Evolutionary conservation across 768 basidiomycete species (phyloP).

Genomic region (Baorangia bicolor): DNA sequence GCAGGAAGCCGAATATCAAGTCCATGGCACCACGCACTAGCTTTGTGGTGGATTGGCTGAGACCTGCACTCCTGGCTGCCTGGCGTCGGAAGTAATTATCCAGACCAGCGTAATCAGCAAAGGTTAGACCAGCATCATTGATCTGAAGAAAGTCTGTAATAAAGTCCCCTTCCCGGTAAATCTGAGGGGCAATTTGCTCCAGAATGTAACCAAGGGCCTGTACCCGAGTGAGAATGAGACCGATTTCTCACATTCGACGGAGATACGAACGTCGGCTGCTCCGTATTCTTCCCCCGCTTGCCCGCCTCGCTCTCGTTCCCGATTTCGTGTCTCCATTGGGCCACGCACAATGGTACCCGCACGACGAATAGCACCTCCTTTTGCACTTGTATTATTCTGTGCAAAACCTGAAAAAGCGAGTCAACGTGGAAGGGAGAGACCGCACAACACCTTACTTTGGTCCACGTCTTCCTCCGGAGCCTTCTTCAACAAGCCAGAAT

Average conservation of each 20-base stretch:
- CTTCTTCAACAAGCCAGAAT: constrained; percentile 62
- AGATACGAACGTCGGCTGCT: constrained; percentile 63
- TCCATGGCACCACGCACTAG: constrained; percentile 90
- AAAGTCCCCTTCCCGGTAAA: constrained; percentile 86
- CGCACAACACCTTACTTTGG: constrained; percentile 47
- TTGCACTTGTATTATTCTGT: constrained; percentile 31
- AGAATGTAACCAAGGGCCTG: constrained; percentile 77
- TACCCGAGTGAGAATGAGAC: background rate
- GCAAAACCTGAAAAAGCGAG: constrained; percentile 42
- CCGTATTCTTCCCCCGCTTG: constrained; percentile 56
- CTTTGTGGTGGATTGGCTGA: constrained; percentile 71
- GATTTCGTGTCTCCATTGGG: constrained; percentile 54
- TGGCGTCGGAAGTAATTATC: constrained; percentile 94
- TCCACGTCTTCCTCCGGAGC: constrained; percentile 71
- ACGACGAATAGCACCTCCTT: constrained; percentile 66
- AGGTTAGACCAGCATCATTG: constrained; percentile 84
- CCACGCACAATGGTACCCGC: constrained; percentile 85
- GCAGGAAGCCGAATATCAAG: constrained; percentile 91
- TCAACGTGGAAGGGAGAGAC: constrained; percentile 1
- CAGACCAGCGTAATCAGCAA: constrained; percentile 92
- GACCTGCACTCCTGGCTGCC: constrained; percentile 68
- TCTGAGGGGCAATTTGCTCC: constrained; percentile 68
- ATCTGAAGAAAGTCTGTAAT: constrained; percentile 91
- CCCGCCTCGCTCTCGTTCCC: constrained; percentile 51
- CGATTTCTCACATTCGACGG: background rate